Conservation (phyloP, 805 yeast species). For the Saccharomycodes ludwigii region DNA sequence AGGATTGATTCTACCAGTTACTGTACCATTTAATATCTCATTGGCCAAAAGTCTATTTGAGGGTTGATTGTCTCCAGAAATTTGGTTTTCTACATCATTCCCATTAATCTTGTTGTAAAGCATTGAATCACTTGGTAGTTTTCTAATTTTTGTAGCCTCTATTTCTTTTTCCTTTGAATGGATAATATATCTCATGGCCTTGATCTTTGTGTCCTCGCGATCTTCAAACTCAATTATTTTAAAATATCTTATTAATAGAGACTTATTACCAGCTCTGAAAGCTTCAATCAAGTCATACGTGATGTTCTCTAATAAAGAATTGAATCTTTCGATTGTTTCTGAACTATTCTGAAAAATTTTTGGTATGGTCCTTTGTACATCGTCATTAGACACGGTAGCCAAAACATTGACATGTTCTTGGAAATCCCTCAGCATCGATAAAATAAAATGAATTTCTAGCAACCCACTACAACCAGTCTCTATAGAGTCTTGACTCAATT, state of each 20-base stretch:
- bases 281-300: conserved; percentile 62
- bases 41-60: conserved; percentile 22
- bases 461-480: conserved; percentile 41
- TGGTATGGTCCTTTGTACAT: conserved; percentile 52
- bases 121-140: conserved; percentile 15
- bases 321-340: conserved; percentile 45
- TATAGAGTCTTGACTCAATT: conserved; percentile 14
- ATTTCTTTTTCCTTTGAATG: conserved; percentile 20
- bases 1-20: conserved; percentile 30
- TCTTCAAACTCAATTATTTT: conserved; percentile 75
- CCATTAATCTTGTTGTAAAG: conserved; percentile 9
- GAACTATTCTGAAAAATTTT: conserved; percentile 24
- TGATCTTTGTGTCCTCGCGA: conserved; percentile 54
- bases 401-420: conserved; percentile 59
- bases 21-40: conserved; percentile 30
- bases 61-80: conserved; percentile 21
- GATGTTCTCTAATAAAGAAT: conserved; percentile 47
- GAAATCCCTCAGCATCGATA: conserved; percentile 65
- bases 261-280: conserved; percentile 52
- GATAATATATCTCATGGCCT: conserved; percentile 22
- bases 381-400: conserved; percentile 42
- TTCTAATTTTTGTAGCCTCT: conserved; percentile 18
- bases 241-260: conserved; percentile 57
- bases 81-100: too few relatives aligned
- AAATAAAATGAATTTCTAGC: conserved; percentile 53